phyloP scores from a whole-genome alignment of 257 asterid species.

The Gentiana straminea region DNA sequence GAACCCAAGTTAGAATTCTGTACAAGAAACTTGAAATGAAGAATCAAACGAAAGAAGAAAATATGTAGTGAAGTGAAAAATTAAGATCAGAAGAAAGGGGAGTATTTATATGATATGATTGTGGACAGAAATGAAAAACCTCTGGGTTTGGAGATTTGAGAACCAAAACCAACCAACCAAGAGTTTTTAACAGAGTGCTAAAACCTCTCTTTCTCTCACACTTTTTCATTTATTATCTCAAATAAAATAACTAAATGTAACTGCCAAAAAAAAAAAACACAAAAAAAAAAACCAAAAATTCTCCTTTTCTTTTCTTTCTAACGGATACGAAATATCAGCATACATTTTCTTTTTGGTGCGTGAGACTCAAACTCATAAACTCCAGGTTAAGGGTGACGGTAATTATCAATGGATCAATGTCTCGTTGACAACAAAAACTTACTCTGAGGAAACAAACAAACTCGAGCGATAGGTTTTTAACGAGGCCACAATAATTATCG shows the following conservation, averaged over 20 bases:
- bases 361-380: too few relatives aligned
- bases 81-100: not conserved
- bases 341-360: too few relatives aligned
- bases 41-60: not conserved
- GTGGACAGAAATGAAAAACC: slow-evolving; percentile 13
- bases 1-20: not conserved
- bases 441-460: too few relatives aligned
- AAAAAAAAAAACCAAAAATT: too few relatives aligned
- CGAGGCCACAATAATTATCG: too few relatives aligned
- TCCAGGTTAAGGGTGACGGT: too few relatives aligned
- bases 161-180: slow-evolving; percentile 15
- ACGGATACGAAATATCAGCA: too few relatives aligned
- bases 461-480: too few relatives aligned
- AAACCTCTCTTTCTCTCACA: slow-evolving; percentile 15
- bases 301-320: too few relatives aligned
- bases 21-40: not conserved
- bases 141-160: slow-evolving; percentile 12
- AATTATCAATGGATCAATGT: too few relatives aligned
- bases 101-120: slow-evolving; percentile 7
- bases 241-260: too few relatives aligned
- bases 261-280: not conserved
- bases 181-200: slow-evolving; percentile 24
- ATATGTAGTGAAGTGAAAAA: slow-evolving; percentile 3
- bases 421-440: too few relatives aligned
- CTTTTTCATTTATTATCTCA: not conserved